Percentiles rank a stretch among this genome's conserved stretches.
Conservation (phyloP, 768 basidiomycete species). For the Amanita exitialis region DNA sequence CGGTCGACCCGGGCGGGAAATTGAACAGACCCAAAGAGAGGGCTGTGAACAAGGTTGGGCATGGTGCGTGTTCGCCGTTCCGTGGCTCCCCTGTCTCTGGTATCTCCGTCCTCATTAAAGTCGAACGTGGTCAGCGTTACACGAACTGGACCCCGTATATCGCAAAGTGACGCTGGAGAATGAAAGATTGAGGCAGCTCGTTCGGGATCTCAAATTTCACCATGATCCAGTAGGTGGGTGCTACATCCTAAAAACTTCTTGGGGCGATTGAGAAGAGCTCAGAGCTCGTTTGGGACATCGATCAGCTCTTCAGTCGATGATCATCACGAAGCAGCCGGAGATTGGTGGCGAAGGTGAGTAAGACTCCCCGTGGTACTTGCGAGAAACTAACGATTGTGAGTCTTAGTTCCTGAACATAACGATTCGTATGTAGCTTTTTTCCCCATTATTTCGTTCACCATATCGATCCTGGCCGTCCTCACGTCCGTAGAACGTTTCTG, state of each 20-base stretch:
- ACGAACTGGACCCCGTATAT: slow-evolving; percentile 79
- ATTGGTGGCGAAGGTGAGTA: slow-evolving; percentile 83
- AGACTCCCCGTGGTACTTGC: background rate
- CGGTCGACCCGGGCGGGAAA: slow-evolving; percentile 58
- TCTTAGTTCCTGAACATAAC: slow-evolving; percentile 78
- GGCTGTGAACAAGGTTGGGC: slow-evolving; percentile 93
- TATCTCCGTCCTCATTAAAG: background rate
- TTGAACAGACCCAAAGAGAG: slow-evolving; percentile 62
- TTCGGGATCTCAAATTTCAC: slow-evolving; percentile 74
- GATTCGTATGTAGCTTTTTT: slow-evolving; percentile 63
- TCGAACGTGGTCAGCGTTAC: slow-evolving; percentile 46
- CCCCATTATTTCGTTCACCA: background rate
- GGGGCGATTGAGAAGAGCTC: background rate
- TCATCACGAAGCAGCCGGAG: slow-evolving; percentile 89
- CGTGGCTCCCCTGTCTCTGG: no score
- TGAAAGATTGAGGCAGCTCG: slow-evolving; percentile 54
- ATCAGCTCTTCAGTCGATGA: slow-evolving; percentile 83
- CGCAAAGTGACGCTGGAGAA: slow-evolving; percentile 75
- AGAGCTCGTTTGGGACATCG: background rate
- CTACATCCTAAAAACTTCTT: background rate
- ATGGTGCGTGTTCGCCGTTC: slow-evolving; percentile 37
- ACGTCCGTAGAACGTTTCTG: slow-evolving; percentile 52
- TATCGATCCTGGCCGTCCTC: background rate
- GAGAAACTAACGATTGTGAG: background rate
- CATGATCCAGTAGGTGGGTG: slow-evolving; percentile 69